Evolutionary conservation across 1,284 basidiomycete genomes (phyloP), one percentile per base, ranked within the genome.

Genomic region (Rhodotorula sp.): DNA sequence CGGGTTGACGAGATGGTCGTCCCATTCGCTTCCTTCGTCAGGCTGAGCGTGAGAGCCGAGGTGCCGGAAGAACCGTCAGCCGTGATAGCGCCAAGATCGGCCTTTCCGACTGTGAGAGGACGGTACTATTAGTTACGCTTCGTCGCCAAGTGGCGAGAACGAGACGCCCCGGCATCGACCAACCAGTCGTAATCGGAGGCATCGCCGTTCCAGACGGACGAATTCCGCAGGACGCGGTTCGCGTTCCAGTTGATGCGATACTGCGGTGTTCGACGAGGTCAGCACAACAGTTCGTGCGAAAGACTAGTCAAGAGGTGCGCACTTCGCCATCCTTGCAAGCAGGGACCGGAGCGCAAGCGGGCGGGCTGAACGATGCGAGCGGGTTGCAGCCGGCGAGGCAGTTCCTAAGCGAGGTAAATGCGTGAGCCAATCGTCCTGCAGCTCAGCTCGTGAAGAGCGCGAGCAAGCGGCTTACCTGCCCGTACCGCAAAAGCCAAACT

Each of bases 381-480:
- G 91, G 90, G 77, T 92, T 86, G 81, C 91, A 93, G 17, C 91
- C 91, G 54, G 89, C 89, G 36, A 91, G 82, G 77, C 90, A 92
- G 79, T 87, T 91, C 9, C 73, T 68, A 36, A 8, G 67, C 27
- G 13, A 13, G 3, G 36, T 11, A 13, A 29, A 6, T 2, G 13
- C 10, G 29, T 39, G 19, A 32, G 44, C 34, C n/a, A n/a, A 13
- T 27, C 13, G 57, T 30, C 22, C 24, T 4, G 2, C 15, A 13
- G 32, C 17, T 22, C 36, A 13, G 6, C n/a, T 17, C 24, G 36
- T n/a, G n/a, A n/a, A n/a, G n/a, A n/a, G n/a, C n/a, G 27, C 2
- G 17, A 1, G 7, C 29, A 20, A 51, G 4, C 11, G 2, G 27
- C 67, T 39, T 29, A 68, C 67, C 67, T 48, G 2, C 83, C 87